Conservation (phyloP, 768 basidiomycete species). For the Trametes elegans region DNA sequence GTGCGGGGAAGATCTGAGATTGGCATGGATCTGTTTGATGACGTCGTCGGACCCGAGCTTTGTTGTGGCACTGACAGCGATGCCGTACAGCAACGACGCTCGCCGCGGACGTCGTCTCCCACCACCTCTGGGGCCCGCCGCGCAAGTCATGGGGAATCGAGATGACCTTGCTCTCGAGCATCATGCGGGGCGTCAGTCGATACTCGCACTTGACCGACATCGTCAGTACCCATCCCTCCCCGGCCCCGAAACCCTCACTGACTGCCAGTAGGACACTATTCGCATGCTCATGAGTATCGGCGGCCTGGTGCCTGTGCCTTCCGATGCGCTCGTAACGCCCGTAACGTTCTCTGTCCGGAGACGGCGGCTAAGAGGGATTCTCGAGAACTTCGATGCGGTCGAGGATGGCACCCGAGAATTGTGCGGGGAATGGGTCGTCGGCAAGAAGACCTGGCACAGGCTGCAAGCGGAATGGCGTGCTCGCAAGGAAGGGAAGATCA, state of each 20-base stretch:
- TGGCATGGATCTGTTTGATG: not conserved
- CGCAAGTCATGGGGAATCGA: constrained; percentile 92
- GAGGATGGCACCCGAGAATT: constrained; percentile 82
- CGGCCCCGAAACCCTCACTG: not conserved
- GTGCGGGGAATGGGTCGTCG: constrained; percentile 96
- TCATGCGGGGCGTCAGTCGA: constrained; percentile 80
- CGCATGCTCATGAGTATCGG: constrained; percentile 73
- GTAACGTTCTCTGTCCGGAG: constrained; percentile 83
- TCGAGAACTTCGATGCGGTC: constrained; percentile 65
- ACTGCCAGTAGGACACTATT: constrained; percentile 38
- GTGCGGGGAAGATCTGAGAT: constrained; percentile 11
- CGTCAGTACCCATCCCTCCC: constrained; percentile 39
- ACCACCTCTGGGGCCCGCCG: constrained; percentile 84
- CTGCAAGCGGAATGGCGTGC: constrained; percentile 81
- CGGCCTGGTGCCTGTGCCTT: constrained; percentile 81
- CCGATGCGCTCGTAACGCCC: constrained; percentile 92
- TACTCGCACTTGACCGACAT: constrained; percentile 86
- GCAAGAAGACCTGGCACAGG: constrained; percentile 83
- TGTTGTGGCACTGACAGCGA: constrained; percentile 2
- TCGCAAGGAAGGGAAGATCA: constrained; percentile 9
- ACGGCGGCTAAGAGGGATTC: constrained; percentile 74
- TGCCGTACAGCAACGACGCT: constrained; percentile 38
- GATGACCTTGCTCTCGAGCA: constrained; percentile 84
- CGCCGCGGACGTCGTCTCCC: constrained; percentile 68
- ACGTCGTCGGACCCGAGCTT: not conserved